phyloP scores from a whole-genome alignment of 2,329 filamentous ascomycete genomes.

The Piedraia hortae region DNA sequence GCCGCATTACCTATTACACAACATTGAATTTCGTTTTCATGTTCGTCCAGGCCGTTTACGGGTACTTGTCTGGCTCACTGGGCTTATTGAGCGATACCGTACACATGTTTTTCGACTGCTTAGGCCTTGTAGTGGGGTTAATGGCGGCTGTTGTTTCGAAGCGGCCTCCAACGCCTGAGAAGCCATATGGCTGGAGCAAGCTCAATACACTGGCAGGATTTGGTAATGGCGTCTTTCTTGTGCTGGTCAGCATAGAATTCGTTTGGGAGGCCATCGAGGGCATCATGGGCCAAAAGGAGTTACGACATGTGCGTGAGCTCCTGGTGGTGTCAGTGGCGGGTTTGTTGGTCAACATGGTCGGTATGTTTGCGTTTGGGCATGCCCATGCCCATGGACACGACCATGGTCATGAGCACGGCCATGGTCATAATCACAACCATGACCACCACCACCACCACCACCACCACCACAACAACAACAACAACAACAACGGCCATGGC shows the following conservation, averaged over 20 bases:
- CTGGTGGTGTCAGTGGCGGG: conserved; percentile 71
- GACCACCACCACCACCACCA: conserved; percentile 12
- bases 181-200: conserved; percentile 90
- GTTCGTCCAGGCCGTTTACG: conserved; percentile 81
- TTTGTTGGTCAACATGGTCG: conserved; percentile 70
- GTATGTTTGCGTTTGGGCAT: conserved; percentile 56
- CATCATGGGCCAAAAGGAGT: conserved; percentile 55
- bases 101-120: conserved; percentile 97
- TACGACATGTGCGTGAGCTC: conserved; percentile 61
- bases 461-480: conserved; percentile 14
- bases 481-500: conserved; percentile 8
- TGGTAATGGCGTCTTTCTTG: conserved; percentile 80
- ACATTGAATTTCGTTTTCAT: conserved; percentile 82
- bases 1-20: conserved; percentile 94
- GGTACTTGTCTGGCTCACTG: conserved; percentile 73
- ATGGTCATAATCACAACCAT: conserved; percentile 17
- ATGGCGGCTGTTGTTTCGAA: conserved; percentile 87
- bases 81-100: conserved; percentile 93
- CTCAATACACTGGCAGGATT: conserved; percentile 91
- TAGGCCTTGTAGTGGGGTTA: conserved; percentile 69
- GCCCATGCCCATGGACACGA: conserved; percentile 22
- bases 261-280: conserved; percentile 82
- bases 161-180: conserved; percentile 69
- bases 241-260: conserved; percentile 90
- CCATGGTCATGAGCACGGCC: conserved; percentile 25